These are phyloP conservation scores for Tephrocybe rancida DNA, from an alignment of 768 basidiomycete species.

Conservation along the genomic window DNA sequence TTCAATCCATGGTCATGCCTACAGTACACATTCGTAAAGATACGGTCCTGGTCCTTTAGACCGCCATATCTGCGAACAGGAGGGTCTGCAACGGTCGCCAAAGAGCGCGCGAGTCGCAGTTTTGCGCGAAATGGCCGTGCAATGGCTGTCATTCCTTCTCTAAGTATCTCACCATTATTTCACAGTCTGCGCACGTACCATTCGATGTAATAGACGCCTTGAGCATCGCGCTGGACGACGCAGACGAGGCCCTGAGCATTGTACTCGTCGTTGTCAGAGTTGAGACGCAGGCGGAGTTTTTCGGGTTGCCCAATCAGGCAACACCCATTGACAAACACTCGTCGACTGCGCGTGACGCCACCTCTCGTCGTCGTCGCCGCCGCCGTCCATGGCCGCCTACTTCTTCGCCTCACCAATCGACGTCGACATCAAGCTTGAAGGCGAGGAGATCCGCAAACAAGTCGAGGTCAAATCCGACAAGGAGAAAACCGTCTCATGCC, in stretches of 20 bases:
- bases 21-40: slow-evolving; percentile 90
- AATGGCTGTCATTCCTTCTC: slow-evolving; percentile 18
- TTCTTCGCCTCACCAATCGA: slow-evolving; percentile 94
- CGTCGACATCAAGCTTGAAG: slow-evolving; percentile 85
- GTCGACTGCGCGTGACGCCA: slow-evolving; percentile 13
- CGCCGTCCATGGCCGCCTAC: slow-evolving; percentile 72
- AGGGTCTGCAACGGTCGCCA: slow-evolving; percentile 82
- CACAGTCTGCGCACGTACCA: slow-evolving; percentile 22
- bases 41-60: slow-evolving; percentile 91
- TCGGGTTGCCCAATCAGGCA: slow-evolving; percentile 19
- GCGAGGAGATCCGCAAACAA: slow-evolving; percentile 85
- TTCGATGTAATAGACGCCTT: slow-evolving; percentile 20
- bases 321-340: neutral
- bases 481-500: slow-evolving; percentile 82
- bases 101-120: slow-evolving; percentile 38
- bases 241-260: slow-evolving; percentile 36
- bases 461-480: slow-evolving; percentile 91
- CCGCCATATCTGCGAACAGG: slow-evolving; percentile 93
- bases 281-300: slow-evolving; percentile 22
- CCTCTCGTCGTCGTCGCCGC: neutral
- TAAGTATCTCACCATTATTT: neutral
- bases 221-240: slow-evolving; percentile 38
- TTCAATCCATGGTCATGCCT: slow-evolving; percentile 92
- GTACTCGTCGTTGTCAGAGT: slow-evolving; percentile 31
- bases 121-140: slow-evolving; percentile 35